Conservation (phyloP, 768 basidiomycete species). For the Hypholoma sublateritium region DNA sequence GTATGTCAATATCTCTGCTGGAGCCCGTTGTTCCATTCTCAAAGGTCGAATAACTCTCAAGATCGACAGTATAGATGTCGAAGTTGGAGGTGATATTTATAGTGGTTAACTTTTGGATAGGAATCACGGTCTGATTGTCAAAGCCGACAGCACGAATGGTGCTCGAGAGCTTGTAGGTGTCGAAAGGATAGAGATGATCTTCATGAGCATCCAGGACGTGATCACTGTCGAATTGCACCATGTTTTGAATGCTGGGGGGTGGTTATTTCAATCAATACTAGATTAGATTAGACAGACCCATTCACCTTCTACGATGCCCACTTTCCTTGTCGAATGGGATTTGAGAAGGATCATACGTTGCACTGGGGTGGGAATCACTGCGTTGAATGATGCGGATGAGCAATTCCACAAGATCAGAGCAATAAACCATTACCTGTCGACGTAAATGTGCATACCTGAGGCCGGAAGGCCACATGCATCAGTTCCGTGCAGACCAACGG, state of each 20-base stretch:
- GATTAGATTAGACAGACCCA: neutral
- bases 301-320: constrained; percentile 42
- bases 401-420: neutral
- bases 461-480: constrained; percentile 46
- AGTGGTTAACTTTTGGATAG: constrained; percentile 43
- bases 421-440: constrained; percentile 46
- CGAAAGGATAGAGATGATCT: constrained; percentile 57
- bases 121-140: constrained; percentile 31
- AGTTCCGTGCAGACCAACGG: constrained; percentile 46
- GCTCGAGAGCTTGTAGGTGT: constrained; percentile 49
- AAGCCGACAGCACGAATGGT: constrained; percentile 41
- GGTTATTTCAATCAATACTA: neutral
- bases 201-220: constrained; percentile 56
- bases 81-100: constrained; percentile 49
- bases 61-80: constrained; percentile 37
- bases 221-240: constrained; percentile 57
- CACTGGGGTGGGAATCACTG: constrained; percentile 35
- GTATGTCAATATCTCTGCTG: constrained; percentile 46
- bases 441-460: constrained; percentile 40
- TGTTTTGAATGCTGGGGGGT: constrained; percentile 46
- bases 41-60: constrained; percentile 27
- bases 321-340: constrained; percentile 42
- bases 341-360: constrained; percentile 44
- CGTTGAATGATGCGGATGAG: neutral
- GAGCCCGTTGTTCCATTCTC: constrained; percentile 22